These are phyloP conservation scores for Abrus precatorius DNA, from an alignment of 306 rosid species.

Conservation along the genomic window DNA sequence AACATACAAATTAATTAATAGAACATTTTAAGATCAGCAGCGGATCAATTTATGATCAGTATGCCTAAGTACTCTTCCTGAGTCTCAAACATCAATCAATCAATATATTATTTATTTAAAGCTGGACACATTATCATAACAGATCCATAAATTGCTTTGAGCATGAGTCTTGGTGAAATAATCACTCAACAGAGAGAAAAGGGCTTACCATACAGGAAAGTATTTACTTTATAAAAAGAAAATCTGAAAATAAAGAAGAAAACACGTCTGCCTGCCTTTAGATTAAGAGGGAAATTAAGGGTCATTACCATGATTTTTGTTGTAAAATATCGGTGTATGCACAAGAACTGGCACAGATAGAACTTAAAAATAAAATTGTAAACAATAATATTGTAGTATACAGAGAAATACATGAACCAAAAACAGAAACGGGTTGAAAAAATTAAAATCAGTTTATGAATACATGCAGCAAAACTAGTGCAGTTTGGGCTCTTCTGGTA, in stretches of 20 bases:
- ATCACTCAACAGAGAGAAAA: constrained; percentile 32
- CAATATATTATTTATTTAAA: constrained; percentile 32
- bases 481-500: constrained; percentile 1
- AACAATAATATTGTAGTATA: not conserved
- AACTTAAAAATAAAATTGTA: constrained; percentile 27
- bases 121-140: constrained; percentile 16
- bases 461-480: constrained; percentile 1
- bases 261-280: constrained; percentile 16
- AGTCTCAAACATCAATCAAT: constrained; percentile 27
- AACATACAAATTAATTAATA: constrained; percentile 42
- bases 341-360: constrained; percentile 3
- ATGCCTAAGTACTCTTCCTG: constrained; percentile 32
- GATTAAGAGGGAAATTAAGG: not conserved
- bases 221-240: constrained; percentile 32
- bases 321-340: constrained; percentile 10
- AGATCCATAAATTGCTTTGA: constrained; percentile 29
- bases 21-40: constrained; percentile 43
- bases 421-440: constrained; percentile 23
- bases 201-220: constrained; percentile 19
- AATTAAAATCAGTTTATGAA: not conserved
- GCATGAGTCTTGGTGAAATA: constrained; percentile 22
- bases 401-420: constrained; percentile 25
- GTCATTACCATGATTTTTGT: constrained; percentile 8
- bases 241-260: not conserved
- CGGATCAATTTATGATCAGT: constrained; percentile 35